Evolutionary conservation across 2,329 filamentous ascomycete genomes (phyloP).

Genomic region (Phoma herbarum): DNA sequence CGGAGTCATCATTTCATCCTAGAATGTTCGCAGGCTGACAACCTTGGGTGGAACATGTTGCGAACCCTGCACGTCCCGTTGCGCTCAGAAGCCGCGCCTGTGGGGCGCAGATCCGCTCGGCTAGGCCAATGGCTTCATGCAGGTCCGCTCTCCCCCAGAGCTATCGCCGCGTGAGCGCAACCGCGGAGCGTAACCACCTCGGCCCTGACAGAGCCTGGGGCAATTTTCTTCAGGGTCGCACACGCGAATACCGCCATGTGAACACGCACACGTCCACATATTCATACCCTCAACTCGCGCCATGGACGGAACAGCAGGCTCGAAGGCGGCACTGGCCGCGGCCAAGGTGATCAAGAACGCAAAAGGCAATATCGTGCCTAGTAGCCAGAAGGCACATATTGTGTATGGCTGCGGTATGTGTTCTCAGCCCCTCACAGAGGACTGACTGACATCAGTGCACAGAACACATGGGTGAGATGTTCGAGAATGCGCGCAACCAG

Average conservation of each 20-base stretch:
- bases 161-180: constrained; percentile 26
- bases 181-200: constrained; percentile 17
- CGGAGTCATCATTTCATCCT: too few relatives aligned
- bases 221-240: constrained; percentile 4
- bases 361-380: constrained; percentile 51
- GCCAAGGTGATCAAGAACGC: constrained; percentile 56
- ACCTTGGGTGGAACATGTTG: background rate
- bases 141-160: constrained; percentile 38
- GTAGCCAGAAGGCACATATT: constrained; percentile 52
- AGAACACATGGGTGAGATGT: constrained; percentile 78
- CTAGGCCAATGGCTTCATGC: constrained; percentile 42
- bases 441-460: constrained; percentile 32
- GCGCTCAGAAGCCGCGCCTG: constrained; percentile 1
- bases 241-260: constrained; percentile 19
- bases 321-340: constrained; percentile 54
- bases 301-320: constrained; percentile 53
- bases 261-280: background rate
- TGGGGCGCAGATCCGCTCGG: constrained; percentile 22
- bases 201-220: constrained; percentile 6
- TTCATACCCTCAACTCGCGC: constrained; percentile 16
- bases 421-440: background rate
- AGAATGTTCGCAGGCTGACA: background rate
- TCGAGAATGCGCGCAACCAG: constrained; percentile 72
- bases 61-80: constrained; percentile 6
- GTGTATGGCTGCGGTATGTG: constrained; percentile 55